Evolutionary conservation across 345 rosid species (phyloP), one percentile per base, ranked within the genome.

Genomic region (Melastoma malabathricum): DNA sequence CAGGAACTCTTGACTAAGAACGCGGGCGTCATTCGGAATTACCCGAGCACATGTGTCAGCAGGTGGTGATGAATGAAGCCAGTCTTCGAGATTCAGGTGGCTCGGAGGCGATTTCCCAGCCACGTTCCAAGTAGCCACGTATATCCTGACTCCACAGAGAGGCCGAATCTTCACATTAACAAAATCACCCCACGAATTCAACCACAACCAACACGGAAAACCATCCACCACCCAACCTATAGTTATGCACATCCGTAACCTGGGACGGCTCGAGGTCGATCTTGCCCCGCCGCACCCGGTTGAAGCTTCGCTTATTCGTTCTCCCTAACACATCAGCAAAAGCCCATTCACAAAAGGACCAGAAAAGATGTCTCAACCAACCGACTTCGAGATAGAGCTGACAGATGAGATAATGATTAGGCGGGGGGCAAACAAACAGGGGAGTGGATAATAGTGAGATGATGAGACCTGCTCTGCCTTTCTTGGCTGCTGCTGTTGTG

Each of bases 21-120:
- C 12, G 12, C 41, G 12, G 12, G 12, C 41, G 41, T 7, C 41
- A 12, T 6, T 34, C 12, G 27, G 2, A 60, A 50, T 29, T 72
- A 92, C 98, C 98, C 98, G 49, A 92, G 95, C 76, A 92, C 95
- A 92, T 43, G 87, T 79, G 60, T 92, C 98, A 44, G 96, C 88
- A 58, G 96, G 86, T 64, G 93, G 88, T 22, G 90, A 82, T 50
- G 95, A 70, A 56, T 81, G 93, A 62, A 92, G 95, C 98, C 98
- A 92, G 59, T 92, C 98, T 44, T 92, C 95, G 31, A 92, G 83
- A 68, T 69, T 87, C 69, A 92, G 68, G 64, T 57, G 31, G 64
- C 72, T 77, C 25, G 96, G 95, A n/a, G 98, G 98, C 52, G 96
- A 74, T 61, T 84, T 87, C 20, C 98, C 98, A 62, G 89, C 98